Evolutionary conservation across 2,329 filamentous ascomycete genomes (phyloP).

Genomic region (Emergomyces pasteurianus): DNA sequence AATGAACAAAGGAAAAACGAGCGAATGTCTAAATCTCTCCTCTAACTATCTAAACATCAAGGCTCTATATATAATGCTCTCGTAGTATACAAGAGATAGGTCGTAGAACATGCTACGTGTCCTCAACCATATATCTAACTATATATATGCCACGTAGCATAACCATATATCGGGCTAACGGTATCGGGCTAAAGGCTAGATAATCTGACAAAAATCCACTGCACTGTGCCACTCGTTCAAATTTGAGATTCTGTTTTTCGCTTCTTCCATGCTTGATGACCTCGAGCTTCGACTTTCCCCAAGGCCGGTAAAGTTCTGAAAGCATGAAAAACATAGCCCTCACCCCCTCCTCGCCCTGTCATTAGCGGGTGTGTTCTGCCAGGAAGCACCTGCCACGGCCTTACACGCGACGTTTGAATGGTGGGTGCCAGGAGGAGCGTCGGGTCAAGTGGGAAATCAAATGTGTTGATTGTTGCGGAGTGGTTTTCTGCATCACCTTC

Average conservation of each 20-base stretch:
- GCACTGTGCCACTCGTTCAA: no score
- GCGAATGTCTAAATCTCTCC: no score
- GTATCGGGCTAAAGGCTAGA: no score
- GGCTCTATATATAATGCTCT: no score
- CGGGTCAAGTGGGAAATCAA: conserved; percentile 80
- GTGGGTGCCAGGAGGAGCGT: conserved; percentile 66
- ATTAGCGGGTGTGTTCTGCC: conserved; percentile 88
- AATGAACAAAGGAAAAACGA: no score
- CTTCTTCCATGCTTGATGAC: conserved; percentile 54
- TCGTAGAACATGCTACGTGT: no score
- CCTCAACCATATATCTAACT: no score
- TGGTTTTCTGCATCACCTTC: conserved; percentile 32
- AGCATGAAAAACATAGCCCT: conserved; percentile 81
- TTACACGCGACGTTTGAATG: conserved; percentile 67
- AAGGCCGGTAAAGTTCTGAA: conserved; percentile 69
- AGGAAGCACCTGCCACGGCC: conserved; percentile 82
- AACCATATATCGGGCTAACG: no score
- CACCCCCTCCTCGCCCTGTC: conserved; percentile 75
- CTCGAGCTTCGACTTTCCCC: conserved; percentile 70
- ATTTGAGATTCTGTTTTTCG: conserved; percentile 39
- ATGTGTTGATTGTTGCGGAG: conserved; percentile 16
- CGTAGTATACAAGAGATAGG: no score
- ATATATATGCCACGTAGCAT: no score
- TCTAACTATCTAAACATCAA: no score
- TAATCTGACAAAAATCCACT: no score